A percentile compares a stretch with the other conserved stretches of the same genome.
These are phyloP conservation scores for Torulaspora globosa DNA, from an alignment of 1,139 yeast species.

Conservation along the genomic window DNA sequence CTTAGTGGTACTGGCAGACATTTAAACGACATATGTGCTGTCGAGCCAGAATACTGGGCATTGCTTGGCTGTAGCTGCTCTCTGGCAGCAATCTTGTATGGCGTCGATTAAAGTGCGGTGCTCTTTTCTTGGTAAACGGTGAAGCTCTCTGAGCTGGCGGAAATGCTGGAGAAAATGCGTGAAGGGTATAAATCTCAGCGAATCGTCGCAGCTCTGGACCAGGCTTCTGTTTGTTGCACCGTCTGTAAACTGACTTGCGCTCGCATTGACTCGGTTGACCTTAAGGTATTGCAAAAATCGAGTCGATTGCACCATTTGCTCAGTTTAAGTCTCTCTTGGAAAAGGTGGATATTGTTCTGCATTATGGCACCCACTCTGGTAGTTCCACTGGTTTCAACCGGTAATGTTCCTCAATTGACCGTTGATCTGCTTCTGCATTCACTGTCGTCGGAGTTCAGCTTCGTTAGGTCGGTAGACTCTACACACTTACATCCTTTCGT, in stretches of 20 bases:
- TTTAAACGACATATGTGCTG: neutral
- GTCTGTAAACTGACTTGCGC: neutral
- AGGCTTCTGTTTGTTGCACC: no score
- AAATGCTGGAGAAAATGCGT: neutral
- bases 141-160: neutral
- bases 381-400: conserved; percentile 78
- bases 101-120: neutral
- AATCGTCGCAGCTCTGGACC: no score
- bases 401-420: conserved; percentile 84
- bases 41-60: no score
- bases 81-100: no score
- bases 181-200: no score
- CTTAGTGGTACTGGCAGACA: neutral
- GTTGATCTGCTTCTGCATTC: conserved; percentile 71
- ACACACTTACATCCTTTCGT: conserved; percentile 72
- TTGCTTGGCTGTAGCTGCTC: no score
- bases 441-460: conserved; percentile 42
- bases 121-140: no score
- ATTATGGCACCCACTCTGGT: conserved; percentile 40
- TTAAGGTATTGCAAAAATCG: neutral
- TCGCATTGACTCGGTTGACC: neutral
- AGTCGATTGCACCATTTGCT: neutral
- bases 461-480: conserved; percentile 55
- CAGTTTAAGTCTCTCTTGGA: neutral
- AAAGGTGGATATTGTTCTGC: neutral